Evolutionary conservation across 768 basidiomycete species (phyloP), one percentile per base, ranked within the genome.

Genomic region (Boletus fagicola): DNA sequence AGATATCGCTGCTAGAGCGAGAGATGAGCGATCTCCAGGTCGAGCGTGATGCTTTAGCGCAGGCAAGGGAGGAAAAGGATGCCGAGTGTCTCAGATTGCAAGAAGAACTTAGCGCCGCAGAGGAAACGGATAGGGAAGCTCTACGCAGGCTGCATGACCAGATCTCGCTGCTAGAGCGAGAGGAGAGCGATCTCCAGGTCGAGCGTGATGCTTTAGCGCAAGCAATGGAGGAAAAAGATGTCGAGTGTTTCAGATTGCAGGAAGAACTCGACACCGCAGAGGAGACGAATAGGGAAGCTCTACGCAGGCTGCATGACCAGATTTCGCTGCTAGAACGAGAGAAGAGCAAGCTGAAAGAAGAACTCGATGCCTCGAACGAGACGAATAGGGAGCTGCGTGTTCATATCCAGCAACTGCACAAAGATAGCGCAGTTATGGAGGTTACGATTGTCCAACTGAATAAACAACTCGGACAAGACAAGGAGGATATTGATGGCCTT

Each of bases 371-470:
- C 44, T 72, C 78, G 0, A 83, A 87, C 39, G 83, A 84, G 68
- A 72, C 40, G 0, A 33, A 45, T 4, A 40, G 30, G 10, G 60
- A 51, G 15, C 70, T 90, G 45, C 77, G 84, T 51, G 70, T 77
- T 52, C 87, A 88, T 54, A 76, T 91, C 18, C 87, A 88, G 56
- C 79, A 80, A 16, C 72, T 95, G 52, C 84, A 92, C 69, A 83
- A 88, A 62, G 88, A 90, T 66, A 93, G 89, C 65, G 89, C 93
- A 12, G 85, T 86, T 56, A 89, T 87, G 74, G 94, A 95, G 60
- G 80, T 95, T 38, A 88, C 86, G 67, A 80, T 94, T 42, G 76
- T 84, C 15, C 87, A 90, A 63, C 72, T 92, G 51, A 80, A 78
- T 59, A 91, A 90, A 73, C 79, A 87, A 64, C 77, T 82, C 39